Evolutionary conservation across 2,329 filamentous ascomycete species (phyloP).

Genomic region (Fusarium sp.): DNA sequence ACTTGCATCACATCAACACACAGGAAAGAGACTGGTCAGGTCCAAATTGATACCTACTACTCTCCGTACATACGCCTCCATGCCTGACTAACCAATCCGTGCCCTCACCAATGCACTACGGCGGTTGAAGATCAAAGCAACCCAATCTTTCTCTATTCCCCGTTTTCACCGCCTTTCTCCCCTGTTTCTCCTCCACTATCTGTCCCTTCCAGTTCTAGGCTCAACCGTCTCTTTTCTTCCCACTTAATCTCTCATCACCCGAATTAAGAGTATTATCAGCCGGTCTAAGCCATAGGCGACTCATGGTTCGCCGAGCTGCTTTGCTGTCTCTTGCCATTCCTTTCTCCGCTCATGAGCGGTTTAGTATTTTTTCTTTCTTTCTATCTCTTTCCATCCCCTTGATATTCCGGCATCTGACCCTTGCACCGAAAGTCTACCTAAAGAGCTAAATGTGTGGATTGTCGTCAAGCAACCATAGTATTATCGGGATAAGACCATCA

Average conservation of each 20-base stretch:
- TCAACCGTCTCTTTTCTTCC: slow-evolving; percentile 27
- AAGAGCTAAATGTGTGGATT: slow-evolving; percentile 14
- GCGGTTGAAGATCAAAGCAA: not conserved
- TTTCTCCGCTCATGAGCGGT: slow-evolving; percentile 2
- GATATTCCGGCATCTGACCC: slow-evolving; percentile 23
- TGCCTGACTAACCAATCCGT: slow-evolving; percentile 10
- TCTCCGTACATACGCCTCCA: slow-evolving; percentile 2
- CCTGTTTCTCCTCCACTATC: slow-evolving; percentile 28
- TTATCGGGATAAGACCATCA: slow-evolving; percentile 21
- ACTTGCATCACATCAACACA: slow-evolving; percentile 29
- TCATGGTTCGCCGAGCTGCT: slow-evolving; percentile 16
- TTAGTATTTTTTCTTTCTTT: not conserved
- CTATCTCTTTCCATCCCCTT: slow-evolving; percentile 1
- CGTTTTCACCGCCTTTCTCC: slow-evolving; percentile 42
- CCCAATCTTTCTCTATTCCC: slow-evolving; percentile 18
- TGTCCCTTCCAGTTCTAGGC: slow-evolving; percentile 27
- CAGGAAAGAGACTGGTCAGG: slow-evolving; percentile 22
- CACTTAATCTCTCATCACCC: slow-evolving; percentile 33
- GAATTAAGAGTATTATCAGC: slow-evolving; percentile 11
- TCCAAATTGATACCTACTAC: slow-evolving; percentile 1
- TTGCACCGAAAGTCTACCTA: slow-evolving; percentile 21
- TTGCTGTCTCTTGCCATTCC: not conserved
- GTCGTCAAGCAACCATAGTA: slow-evolving; percentile 20
- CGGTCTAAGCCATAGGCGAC: slow-evolving; percentile 28
- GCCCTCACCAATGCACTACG: slow-evolving; percentile 4